Evolutionary conservation across 257 asterid species (phyloP), one percentile per base, ranked within the genome.

Genomic region (Gardenia jasminoides): DNA sequence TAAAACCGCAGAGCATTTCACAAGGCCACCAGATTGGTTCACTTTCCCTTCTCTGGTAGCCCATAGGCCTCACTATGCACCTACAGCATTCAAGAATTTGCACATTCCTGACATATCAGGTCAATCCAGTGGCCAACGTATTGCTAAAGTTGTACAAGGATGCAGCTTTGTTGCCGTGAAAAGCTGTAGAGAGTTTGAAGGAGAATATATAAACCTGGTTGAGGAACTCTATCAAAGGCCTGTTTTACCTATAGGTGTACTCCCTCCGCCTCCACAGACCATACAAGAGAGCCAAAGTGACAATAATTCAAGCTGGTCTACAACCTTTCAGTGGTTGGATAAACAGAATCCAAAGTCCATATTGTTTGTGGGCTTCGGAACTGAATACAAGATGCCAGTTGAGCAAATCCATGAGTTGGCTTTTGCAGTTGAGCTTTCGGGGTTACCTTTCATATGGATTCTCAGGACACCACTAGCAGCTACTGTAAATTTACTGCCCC

Each of bases 311-410:
- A 78, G 81, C 72, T 85, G 80, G 76, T 26, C 64, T 22, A 7
- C 67, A 6, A 67, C 80, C 24, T 71, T 67, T 43, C 44, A 78
- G 76, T 89, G 91, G 92, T 59, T 89, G 74, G 87, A 85, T n/a
- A 73, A 62, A 36, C 86, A 85, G 65, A 81, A 80, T 24, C 81
- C 81, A 5, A 84, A 82, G 64, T 82, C 89, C 1, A 89, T 87
- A 13, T 62, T 87, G 30, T 87, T 85, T 70, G 91, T 85, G 0
- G 89, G 88, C 12, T 89, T 89, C 10, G 92, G 92, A 65, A 89
- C 91, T 26, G 92, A 87, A 81, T 83, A 79, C 82, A 84, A 89
- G 75, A 80, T 87, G 89, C 83, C 89, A 6, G 56, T 74, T 9
- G 83, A 82, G 66, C 85, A 89, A 79, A 81, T 87, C 80, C 84